Percentiles rank a stretch among this genome's conserved stretches.
phyloP scores from a whole-genome alignment of 1,284 basidiomycete genomes.

The Sphaerobolus stellatus region DNA sequence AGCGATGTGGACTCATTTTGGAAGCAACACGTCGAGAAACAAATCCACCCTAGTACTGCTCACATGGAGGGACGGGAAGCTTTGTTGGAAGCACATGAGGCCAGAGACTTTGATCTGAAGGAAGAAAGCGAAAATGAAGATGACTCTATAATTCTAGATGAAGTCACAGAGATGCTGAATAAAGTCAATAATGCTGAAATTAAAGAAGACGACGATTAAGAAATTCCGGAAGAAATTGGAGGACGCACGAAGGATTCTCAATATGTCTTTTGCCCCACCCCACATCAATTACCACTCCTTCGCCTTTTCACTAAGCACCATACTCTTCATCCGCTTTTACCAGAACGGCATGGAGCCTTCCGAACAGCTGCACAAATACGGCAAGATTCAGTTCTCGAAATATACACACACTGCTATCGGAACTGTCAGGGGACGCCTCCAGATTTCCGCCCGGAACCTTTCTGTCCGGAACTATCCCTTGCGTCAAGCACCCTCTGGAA shows the following conservation, averaged over 20 bases:
- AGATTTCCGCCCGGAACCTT: too few relatives aligned
- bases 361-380: not conserved
- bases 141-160: slow-evolving; percentile 9
- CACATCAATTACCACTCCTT: slow-evolving; percentile 28
- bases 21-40: not conserved
- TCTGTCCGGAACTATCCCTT: too few relatives aligned
- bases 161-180: not conserved
- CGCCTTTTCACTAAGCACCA: slow-evolving; percentile 33
- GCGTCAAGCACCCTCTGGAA: too few relatives aligned
- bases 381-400: slow-evolving; percentile 8
- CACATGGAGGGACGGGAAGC: not conserved
- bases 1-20: not conserved
- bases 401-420: slow-evolving; percentile 33
- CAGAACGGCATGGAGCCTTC: not conserved
- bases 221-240: slow-evolving; percentile 31
- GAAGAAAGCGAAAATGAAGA: slow-evolving; percentile 7
- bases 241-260: slow-evolving; percentile 18
- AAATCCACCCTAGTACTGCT: not conserved
- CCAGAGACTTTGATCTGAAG: not conserved
- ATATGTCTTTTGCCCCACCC: slow-evolving; percentile 34
- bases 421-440: too few relatives aligned
- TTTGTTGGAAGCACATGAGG: not conserved
- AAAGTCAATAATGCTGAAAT: slow-evolving; percentile 15
- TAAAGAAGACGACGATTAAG: slow-evolving; percentile 20
- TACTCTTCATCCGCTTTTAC: slow-evolving; percentile 27